A percentile compares a stretch with the other conserved stretches of the same genome.
Evolutionary conservation across 441 rosid species (phyloP).

Genomic region (Capsella rubella): DNA sequence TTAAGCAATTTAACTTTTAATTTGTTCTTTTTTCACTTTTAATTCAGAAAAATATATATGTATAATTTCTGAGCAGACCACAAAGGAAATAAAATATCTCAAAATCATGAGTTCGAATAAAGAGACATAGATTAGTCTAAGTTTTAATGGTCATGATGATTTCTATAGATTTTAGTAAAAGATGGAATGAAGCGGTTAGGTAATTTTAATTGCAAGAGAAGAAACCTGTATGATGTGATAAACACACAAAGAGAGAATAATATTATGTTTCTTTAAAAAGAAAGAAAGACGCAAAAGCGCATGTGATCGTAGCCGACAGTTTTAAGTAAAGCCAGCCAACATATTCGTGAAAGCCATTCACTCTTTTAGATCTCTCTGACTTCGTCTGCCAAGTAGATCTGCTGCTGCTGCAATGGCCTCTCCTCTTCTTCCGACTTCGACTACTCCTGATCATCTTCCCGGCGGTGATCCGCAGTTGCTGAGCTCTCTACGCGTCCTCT

Average conservation of each 20-base stretch:
- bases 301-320: slow-evolving; percentile 36
- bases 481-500: slow-evolving; percentile 41
- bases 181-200: not conserved
- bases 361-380: slow-evolving; percentile 26
- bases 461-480: slow-evolving; percentile 28
- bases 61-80: too few relatives aligned
- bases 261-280: not conserved
- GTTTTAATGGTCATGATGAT: too few relatives aligned
- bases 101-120: too few relatives aligned
- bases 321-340: slow-evolving; percentile 43
- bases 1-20: too few relatives aligned
- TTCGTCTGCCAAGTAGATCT: slow-evolving; percentile 35
- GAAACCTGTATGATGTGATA: slow-evolving; percentile 26
- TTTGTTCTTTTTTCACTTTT: too few relatives aligned
- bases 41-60: too few relatives aligned
- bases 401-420: slow-evolving; percentile 45
- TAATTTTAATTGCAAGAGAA: not conserved
- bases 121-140: too few relatives aligned
- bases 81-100: too few relatives aligned
- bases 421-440: slow-evolving; percentile 49
- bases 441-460: slow-evolving; percentile 38
- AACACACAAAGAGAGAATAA: slow-evolving; percentile 31
- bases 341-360: slow-evolving; percentile 36
- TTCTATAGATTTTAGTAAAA: not conserved
- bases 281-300: slow-evolving; percentile 28